Conservation (phyloP, 345 rosid genomes). For the Eucalyptus dawsonii region DNA sequence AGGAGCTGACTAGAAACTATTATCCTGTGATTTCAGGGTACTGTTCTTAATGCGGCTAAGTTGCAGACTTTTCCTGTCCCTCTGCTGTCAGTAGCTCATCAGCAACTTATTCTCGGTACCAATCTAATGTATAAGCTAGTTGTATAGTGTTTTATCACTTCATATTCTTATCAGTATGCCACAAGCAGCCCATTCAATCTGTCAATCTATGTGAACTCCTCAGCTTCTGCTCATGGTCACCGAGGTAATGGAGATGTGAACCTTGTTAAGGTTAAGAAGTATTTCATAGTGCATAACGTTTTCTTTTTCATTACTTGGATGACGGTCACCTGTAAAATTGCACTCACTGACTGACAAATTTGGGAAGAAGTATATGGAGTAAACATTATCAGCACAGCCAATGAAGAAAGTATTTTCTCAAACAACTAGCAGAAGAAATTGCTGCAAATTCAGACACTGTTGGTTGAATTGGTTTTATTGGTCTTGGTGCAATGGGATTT, state of each 20-base stretch:
- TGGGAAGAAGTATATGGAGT: slow-evolving; percentile 59
- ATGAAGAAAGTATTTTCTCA: slow-evolving; percentile 54
- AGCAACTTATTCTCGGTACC: slow-evolving; percentile 70
- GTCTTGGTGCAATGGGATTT: slow-evolving; percentile 99
- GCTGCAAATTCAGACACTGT: slow-evolving; percentile 39
- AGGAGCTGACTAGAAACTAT: neutral
- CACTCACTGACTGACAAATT: slow-evolving; percentile 18
- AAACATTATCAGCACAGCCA: slow-evolving; percentile 46
- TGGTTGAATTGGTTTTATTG: slow-evolving; percentile 58
- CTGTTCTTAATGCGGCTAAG: slow-evolving; percentile 57
- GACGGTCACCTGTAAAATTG: neutral
- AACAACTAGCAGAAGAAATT: slow-evolving; percentile 50
- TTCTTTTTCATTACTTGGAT: neutral
- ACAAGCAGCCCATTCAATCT: neutral
- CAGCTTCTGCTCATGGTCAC: slow-evolving; percentile 43
- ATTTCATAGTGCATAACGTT: neutral
- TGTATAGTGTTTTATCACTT: neutral
- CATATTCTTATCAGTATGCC: neutral
- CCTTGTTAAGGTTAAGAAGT: slow-evolving; percentile 41
- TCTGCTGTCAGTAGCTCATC: slow-evolving; percentile 66
- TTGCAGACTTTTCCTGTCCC: slow-evolving; percentile 68
- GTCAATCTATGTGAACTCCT: neutral
- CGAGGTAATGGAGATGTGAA: slow-evolving; percentile 27
- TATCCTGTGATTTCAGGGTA: slow-evolving; percentile 22
- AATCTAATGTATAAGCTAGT: neutral